Conservation (phyloP, 441 rosid species). For the Theobroma grandiflorum region DNA sequence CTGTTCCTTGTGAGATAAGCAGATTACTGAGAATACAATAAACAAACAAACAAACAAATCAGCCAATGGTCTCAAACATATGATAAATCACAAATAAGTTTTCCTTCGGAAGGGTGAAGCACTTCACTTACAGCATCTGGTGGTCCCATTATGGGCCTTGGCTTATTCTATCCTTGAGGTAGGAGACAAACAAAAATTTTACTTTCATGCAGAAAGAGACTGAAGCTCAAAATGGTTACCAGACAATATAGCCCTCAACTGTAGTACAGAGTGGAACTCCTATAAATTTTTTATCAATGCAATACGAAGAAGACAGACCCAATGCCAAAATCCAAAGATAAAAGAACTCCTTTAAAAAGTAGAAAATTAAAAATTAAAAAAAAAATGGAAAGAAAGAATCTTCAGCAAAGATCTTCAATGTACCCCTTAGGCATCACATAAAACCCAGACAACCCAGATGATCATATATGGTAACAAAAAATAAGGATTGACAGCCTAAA, state of each 20-base stretch:
- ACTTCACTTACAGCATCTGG: neutral
- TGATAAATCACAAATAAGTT: conserved; percentile 6
- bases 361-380: neutral
- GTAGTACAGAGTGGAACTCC: neutral
- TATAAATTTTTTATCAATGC: neutral
- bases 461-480: conserved; percentile 23
- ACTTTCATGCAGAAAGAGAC: neutral
- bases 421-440: conserved; percentile 15
- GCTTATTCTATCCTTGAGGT: conserved; percentile 2
- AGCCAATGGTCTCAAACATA: neutral
- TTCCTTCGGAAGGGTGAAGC: neutral
- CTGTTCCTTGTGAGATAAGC: neutral
- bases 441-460: conserved; percentile 18
- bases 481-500: conserved; percentile 19
- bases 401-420: conserved; percentile 32
- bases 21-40: neutral
- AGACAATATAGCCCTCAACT: neutral
- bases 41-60: neutral
- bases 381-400: conserved; percentile 12
- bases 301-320: neutral
- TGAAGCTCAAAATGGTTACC: neutral
- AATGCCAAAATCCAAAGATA: neutral
- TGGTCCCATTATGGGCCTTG: neutral
- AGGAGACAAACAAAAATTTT: neutral
- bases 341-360: neutral